These are phyloP conservation scores for Candida suzukii DNA, from an alignment of 805 yeast genomes.

Conservation along the genomic window DNA sequence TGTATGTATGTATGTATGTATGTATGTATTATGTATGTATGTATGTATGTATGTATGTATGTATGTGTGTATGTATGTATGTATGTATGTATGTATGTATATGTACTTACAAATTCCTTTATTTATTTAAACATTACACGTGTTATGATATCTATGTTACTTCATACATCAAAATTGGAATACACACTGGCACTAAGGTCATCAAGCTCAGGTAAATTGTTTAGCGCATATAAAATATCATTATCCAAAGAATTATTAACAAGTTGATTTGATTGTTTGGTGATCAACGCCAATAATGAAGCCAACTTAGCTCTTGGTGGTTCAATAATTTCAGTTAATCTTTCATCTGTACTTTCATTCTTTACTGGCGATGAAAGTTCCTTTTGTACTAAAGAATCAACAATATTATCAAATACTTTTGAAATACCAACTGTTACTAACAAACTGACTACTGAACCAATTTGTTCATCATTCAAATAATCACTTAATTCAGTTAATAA, in stretches of 20 bases:
- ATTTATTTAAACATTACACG: too few relatives aligned
- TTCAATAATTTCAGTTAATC: not conserved
- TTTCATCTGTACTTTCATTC: slow-evolving; percentile 1
- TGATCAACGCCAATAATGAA: slow-evolving; percentile 57
- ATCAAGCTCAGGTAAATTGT: slow-evolving; percentile 57
- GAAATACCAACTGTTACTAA: slow-evolving; percentile 38
- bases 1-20: too few relatives aligned
- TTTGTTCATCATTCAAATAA: slow-evolving; percentile 21
- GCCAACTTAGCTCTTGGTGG: slow-evolving; percentile 47
- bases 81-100: too few relatives aligned
- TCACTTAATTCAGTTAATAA: slow-evolving; percentile 22
- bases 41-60: too few relatives aligned
- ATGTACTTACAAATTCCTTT: too few relatives aligned
- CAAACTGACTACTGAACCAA: slow-evolving; percentile 24
- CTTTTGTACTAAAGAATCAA: slow-evolving; percentile 7
- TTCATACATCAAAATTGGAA: slow-evolving; percentile 50
- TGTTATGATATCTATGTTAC: not conserved
- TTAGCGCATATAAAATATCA: slow-evolving; percentile 30
- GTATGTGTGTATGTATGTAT: too few relatives aligned
- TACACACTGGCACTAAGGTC: slow-evolving; percentile 88
- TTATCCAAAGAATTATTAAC: slow-evolving; percentile 24
- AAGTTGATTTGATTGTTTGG: slow-evolving; percentile 48
- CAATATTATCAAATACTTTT: slow-evolving; percentile 40
- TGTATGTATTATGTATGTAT: too few relatives aligned
- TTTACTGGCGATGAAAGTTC: slow-evolving; percentile 6